Conservation (phyloP, 2,329 filamentous ascomycete genomes). For the Alternaria sp. region DNA sequence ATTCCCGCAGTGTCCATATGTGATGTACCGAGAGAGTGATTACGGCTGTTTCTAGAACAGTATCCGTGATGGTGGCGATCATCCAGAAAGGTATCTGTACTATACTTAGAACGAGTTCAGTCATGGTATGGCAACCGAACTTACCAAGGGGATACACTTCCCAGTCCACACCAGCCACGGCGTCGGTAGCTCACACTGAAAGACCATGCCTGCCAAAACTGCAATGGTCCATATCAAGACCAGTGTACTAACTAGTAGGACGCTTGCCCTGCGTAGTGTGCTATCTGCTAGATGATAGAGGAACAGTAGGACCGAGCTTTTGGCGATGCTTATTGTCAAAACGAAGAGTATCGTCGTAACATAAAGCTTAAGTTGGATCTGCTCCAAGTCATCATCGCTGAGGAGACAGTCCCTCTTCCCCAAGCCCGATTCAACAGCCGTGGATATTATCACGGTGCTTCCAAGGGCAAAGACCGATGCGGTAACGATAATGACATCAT, state of each 20-base stretch:
- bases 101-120: neutral
- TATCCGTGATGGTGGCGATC: conserved; percentile 23
- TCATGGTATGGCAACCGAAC: neutral
- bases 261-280: conserved; percentile 15
- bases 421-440: conserved; percentile 26
- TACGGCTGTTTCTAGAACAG: conserved; percentile 24
- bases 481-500: conserved; percentile 28
- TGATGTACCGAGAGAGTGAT: conserved; percentile 23
- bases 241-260: conserved; percentile 16
- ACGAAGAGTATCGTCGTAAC: conserved; percentile 32
- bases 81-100: conserved; percentile 28
- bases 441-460: conserved; percentile 29
- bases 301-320: conserved; percentile 30
- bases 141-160: conserved; percentile 33
- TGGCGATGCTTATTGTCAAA: conserved; percentile 29
- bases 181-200: conserved; percentile 32
- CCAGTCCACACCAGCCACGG: conserved; percentile 32
- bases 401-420: conserved; percentile 26
- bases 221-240: conserved; percentile 28
- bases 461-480: conserved; percentile 30
- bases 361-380: conserved; percentile 29
- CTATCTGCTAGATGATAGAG: conserved; percentile 24
- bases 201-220: conserved; percentile 23
- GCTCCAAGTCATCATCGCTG: neutral
- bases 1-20: conserved; percentile 24